A percentile compares a stretch with the other conserved stretches of the same genome.
Conservation (phyloP, 768 basidiomycete genomes). For the Mycena sanguinolenta region DNA sequence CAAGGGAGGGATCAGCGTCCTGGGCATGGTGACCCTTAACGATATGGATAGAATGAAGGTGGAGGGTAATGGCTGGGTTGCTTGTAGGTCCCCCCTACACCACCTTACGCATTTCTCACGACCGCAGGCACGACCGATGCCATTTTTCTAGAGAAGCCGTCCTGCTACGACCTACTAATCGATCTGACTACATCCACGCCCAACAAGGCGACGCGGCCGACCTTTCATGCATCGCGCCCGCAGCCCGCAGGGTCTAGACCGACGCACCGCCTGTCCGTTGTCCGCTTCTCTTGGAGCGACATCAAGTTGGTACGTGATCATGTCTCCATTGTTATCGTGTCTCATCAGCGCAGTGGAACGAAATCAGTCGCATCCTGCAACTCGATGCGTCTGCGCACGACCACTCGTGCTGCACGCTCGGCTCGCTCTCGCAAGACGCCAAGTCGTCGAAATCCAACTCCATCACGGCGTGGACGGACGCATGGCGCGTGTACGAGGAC, state of each 20-base stretch:
- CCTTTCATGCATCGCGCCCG: conserved; percentile 72
- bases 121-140: conserved; percentile 81
- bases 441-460: conserved; percentile 51
- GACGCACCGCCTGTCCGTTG: conserved; percentile 68
- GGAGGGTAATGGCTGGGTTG: conserved; percentile 83
- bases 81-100: conserved; percentile 63
- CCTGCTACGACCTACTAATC: conserved; percentile 84
- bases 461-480: conserved; percentile 74
- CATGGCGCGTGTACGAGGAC: conserved; percentile 88
- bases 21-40: conserved; percentile 85
- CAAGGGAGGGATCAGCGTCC: conserved; percentile 70
- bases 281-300: conserved; percentile 89
- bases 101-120: conserved; percentile 10
- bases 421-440: conserved; percentile 34
- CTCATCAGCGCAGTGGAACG: conserved; percentile 72
- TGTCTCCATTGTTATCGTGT: background rate
- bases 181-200: conserved; percentile 80
- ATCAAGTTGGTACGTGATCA: conserved; percentile 53
- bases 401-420: conserved; percentile 53
- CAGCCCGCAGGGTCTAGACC: conserved; percentile 51
- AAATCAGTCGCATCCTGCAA: conserved; percentile 77
- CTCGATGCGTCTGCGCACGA: conserved; percentile 58
- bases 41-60: conserved; percentile 74
- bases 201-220: conserved; percentile 72
- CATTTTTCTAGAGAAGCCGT: conserved; percentile 85